Evolutionary conservation across 2,329 filamentous ascomycete species (phyloP).

Genomic region (Colletotrichum cuscutae): DNA sequence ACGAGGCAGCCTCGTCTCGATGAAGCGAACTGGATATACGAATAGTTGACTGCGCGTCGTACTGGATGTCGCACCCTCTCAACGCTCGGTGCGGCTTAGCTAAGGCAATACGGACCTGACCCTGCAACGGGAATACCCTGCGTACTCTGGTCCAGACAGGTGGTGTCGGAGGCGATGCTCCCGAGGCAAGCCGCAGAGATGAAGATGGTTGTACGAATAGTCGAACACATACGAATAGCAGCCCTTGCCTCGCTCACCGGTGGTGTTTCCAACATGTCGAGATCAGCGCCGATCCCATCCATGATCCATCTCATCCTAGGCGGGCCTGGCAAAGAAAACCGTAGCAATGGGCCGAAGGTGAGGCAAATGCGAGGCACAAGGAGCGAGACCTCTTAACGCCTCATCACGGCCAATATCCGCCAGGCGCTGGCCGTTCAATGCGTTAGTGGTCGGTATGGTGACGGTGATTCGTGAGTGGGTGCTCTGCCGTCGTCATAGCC

Average conservation of each 20-base stretch:
- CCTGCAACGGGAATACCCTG: background rate
- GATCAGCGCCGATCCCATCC: conserved; percentile 7
- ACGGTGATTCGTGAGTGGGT: conserved; percentile 14
- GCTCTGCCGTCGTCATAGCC: conserved; percentile 26
- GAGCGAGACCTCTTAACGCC: background rate
- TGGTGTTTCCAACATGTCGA: background rate
- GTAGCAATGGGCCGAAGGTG: conserved; percentile 7
- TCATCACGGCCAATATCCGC: conserved; percentile 10
- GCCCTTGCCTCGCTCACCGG: background rate
- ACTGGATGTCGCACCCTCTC: background rate
- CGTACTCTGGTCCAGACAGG: background rate
- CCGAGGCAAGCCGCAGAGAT: background rate
- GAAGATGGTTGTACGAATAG: background rate
- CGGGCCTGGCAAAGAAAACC: background rate
- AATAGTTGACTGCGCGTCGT: background rate
- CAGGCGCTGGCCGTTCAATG: background rate
- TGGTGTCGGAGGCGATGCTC: background rate
- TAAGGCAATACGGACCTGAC: background rate
- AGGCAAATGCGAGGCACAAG: conserved; percentile 17
- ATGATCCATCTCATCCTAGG: conserved; percentile 16
- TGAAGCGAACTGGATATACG: conserved; percentile 4
- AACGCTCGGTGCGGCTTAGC: background rate
- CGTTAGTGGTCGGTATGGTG: conserved; percentile 10
- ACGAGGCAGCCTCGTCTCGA: background rate
- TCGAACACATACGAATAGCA: background rate